phyloP scores from a whole-genome alignment of 2,329 filamentous ascomycete genomes.

The Aspergillus glaucus region DNA sequence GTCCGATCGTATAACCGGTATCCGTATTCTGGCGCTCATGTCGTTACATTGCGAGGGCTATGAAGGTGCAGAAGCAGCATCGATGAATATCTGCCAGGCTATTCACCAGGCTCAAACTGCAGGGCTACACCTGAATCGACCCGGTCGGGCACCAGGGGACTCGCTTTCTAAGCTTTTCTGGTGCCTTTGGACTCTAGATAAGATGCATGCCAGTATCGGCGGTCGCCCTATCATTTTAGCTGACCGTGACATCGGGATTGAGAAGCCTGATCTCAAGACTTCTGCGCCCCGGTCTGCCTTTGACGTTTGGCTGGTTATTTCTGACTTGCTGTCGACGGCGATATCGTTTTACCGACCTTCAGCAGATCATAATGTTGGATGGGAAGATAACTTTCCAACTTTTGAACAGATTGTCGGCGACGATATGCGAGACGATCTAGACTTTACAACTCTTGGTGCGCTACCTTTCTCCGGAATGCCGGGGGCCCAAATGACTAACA shows the following conservation, averaged over 20 bases:
- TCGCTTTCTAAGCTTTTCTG: constrained; percentile 31
- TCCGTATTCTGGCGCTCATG: constrained; percentile 34
- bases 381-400: constrained; percentile 34
- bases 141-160: constrained; percentile 24
- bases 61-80: constrained; percentile 35
- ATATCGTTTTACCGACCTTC: constrained; percentile 37
- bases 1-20: constrained; percentile 30
- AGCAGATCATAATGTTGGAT: constrained; percentile 27
- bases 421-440: constrained; percentile 17
- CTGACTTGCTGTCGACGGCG: constrained; percentile 31
- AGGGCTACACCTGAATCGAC: constrained; percentile 34
- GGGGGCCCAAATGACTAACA: not conserved
- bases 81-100: constrained; percentile 34
- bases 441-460: constrained; percentile 25
- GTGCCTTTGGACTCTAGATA: constrained; percentile 38
- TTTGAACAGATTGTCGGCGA: constrained; percentile 31
- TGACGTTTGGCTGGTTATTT: constrained; percentile 33
- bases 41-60: constrained; percentile 37
- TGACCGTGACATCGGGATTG: constrained; percentile 35
- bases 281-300: constrained; percentile 20
- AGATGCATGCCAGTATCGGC: constrained; percentile 36
- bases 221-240: constrained; percentile 35
- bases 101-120: constrained; percentile 37
- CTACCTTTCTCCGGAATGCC: not conserved
- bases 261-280: constrained; percentile 18